Conservation (phyloP, 139 green algal genomes). For the Chlorella sp. region DNA sequence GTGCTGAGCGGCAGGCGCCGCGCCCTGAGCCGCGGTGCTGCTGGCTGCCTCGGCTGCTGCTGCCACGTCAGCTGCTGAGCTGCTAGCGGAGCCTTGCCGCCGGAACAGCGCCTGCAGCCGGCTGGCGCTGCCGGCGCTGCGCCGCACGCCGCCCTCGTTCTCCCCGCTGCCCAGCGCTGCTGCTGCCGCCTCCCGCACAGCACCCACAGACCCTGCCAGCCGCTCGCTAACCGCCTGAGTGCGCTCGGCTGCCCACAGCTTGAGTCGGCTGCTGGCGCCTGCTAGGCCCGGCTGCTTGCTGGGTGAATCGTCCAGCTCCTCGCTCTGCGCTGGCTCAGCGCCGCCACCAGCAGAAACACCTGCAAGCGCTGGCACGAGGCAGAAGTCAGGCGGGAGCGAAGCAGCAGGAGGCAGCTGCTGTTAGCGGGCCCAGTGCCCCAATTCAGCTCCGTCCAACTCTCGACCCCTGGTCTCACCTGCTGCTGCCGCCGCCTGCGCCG, state of each 20-base stretch:
- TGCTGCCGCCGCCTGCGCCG: not conserved
- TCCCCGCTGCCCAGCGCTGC: not conserved
- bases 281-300: not conserved
- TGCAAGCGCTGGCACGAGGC: not conserved
- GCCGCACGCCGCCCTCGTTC: not conserved
- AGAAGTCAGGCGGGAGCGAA: not conserved
- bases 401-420: not conserved
- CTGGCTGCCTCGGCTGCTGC: not conserved
- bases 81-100: not conserved
- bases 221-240: slow-evolving; percentile 1
- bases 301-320: not conserved
- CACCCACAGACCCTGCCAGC: slow-evolving; percentile 18
- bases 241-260: slow-evolving; percentile 30
- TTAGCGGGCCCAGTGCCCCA: not conserved
- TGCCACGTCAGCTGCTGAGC: not conserved
- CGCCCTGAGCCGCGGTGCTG: not conserved
- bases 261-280: not conserved
- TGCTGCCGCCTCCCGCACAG: slow-evolving; percentile 5
- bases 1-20: not conserved
- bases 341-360: not conserved
- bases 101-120: slow-evolving; percentile 23
- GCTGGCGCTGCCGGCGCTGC: slow-evolving; percentile 12
- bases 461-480: not conserved
- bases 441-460: not conserved
- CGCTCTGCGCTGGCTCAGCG: too few relatives aligned